phyloP scores from a whole-genome alignment of 306 rosid genomes.

The Cucumis melo region DNA sequence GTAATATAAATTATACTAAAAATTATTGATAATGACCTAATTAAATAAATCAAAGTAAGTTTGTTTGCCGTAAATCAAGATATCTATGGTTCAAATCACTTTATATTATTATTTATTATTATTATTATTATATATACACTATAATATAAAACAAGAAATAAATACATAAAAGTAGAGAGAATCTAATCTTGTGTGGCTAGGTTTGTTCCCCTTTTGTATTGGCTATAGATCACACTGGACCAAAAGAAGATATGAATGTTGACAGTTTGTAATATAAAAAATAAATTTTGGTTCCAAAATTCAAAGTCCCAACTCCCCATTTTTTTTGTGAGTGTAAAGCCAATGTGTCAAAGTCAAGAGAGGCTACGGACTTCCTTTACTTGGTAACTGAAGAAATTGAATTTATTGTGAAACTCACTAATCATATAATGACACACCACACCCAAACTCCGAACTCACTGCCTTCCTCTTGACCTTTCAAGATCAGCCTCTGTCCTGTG shows the following conservation, averaged over 20 bases:
- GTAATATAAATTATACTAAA: no score
- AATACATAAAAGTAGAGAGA: background rate
- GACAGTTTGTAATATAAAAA: background rate
- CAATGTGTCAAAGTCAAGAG: background rate
- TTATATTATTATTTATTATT: no score
- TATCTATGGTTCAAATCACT: no score
- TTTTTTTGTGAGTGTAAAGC: background rate
- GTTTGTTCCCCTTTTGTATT: background rate
- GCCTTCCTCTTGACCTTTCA: background rate
- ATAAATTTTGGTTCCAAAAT: background rate
- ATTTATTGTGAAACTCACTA: conserved; percentile 12
- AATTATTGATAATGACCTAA: no score
- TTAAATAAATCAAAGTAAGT: no score
- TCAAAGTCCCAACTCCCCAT: background rate
- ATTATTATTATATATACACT: no score
- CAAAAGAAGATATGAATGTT: background rate
- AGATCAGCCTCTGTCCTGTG: background rate
- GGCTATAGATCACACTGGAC: background rate
- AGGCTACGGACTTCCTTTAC: background rate
- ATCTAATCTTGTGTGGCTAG: background rate
- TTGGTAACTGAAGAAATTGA: conserved; percentile 2
- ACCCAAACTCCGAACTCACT: background rate
- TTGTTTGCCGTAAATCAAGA: no score
- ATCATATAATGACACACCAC: background rate
- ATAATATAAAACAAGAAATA: background rate